Base-by-base conservation (phyloP, 805 yeast genomes). In the Saccharomycopsis microspora region DNA sequence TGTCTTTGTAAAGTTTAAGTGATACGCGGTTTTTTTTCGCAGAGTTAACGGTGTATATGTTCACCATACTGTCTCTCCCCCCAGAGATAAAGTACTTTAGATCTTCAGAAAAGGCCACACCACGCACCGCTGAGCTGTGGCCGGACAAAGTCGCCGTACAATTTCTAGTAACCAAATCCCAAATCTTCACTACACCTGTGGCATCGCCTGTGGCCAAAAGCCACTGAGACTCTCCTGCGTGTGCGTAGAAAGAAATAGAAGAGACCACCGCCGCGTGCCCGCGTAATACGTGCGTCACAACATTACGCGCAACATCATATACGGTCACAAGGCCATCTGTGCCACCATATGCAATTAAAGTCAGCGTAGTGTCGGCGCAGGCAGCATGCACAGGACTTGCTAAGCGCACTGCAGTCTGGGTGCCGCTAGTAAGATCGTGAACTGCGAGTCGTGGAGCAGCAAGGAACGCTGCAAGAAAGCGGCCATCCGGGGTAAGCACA, bases 271-370 rank as follows among this genome's bases (percentile, higher is more conserved):
- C 52, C 27, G 96, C 95, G 62, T 93, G 99, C 1, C 98, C 97
- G 62, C 85, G 83, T 49, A 93, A 72, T 9, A 86, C 80, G 64
- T 93, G 98, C 0, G 98, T 93, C 3, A 83, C 76, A 55, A 74
- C 86, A 1, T 93, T 89, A 35, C 88, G 88, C 54, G 80, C 89
- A 36, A 93, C 73, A 63, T 93, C 99, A 82, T 95, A 88, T 1
- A 93, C 94, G 41, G 85, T 80, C 11, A 89, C 83, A 39, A 80
- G 75, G 43, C 98, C 97, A 63, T 93, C 98, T 0, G 97, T 84
- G 42, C 95, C 88, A 38, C 99, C 99, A 59, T 93, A 80, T 19
- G 96, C 95, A 58, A 89, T 76, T 36, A 93, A 68, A 3, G 95
- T 79, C 3, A 95, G 82, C 0, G 97, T 86, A 3, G 75, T 61